Percentiles rank a stretch among this genome's conserved stretches.
phyloP scores from a whole-genome alignment of 345 rosid species.

The Crucihimalaya himalaica region DNA sequence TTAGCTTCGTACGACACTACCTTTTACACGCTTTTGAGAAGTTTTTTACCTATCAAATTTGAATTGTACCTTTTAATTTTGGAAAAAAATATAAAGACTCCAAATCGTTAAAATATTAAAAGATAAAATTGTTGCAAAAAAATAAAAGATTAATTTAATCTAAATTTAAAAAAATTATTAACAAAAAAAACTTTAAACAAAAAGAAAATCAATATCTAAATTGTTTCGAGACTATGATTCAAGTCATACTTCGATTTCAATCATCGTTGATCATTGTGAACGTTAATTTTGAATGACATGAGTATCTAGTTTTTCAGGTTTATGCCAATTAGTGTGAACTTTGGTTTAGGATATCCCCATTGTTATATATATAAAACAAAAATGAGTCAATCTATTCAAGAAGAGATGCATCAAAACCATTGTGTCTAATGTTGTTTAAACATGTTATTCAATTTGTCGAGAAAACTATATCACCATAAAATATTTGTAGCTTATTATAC shows the following conservation, averaged over 20 bases:
- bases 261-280: background rate
- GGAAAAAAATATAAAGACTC: background rate
- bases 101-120: background rate
- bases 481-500: too few species aligned
- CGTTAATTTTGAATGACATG: too few species aligned
- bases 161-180: too few species aligned
- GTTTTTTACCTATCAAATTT: slow-evolving; percentile 2
- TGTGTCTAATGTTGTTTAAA: background rate
- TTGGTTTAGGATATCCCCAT: too few species aligned
- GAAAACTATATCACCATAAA: too few species aligned
- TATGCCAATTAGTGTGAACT: too few species aligned
- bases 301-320: too few species aligned
- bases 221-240: too few species aligned
- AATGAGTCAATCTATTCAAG: background rate
- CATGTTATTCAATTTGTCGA: background rate
- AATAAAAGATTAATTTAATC: background rate
- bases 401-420: background rate
- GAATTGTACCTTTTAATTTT: background rate
- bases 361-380: too few species aligned
- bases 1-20: slow-evolving; percentile 27
- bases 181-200: too few species aligned
- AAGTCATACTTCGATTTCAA: background rate
- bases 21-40: slow-evolving; percentile 6
- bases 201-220: too few species aligned
- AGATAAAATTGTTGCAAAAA: too few species aligned